Evolutionary conservation across 176 grass and related monocot genomes (phyloP), one percentile per base, ranked within the genome.

Genomic region (Aechmea fasciata): DNA sequence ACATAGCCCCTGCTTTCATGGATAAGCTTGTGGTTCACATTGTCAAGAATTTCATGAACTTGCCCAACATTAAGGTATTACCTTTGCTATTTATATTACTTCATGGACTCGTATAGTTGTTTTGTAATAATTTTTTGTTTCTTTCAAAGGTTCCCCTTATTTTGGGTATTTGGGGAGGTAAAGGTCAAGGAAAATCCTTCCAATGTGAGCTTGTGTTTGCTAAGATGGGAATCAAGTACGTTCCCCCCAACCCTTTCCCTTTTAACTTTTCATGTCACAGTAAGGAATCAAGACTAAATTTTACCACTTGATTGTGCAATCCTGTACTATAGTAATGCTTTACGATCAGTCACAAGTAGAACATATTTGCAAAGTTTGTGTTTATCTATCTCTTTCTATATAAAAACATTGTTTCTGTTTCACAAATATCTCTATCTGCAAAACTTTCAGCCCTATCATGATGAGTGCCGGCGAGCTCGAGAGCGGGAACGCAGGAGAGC

Each of bases 151-250:
- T 96, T n/a, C 92, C 92, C 3, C 83, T 96, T 12, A 96, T 96
- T 85, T 73, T 96, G 76, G 92, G 92, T 87, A 79, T 96, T 62
- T 96, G 92, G 92, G 92, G 92, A 87, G 92, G 92, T 67, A 96
- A 96, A 80, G 92, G 92, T 74, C 92, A 96, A 23, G 92, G 92
- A n/a, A 96, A 96, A 82, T 96, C 92, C 9, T 96, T 96, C 86
- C 92, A 96, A 23, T 89, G 86, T 23, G 92, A 96, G 70, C 92
- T 96, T 11, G 92, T 92, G 52, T 96, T 96, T 71, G 63, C 88
- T 74, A 96, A 96, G 86, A 81, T 96, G 88, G 88, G 92, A 66
- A 96, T 96, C 77, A 92, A 84, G 92, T 91, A 79, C 18, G 82
- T 69, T 13, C 29, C 48, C 28, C 9, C 9, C 47, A 41, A 18